A percentile compares a stretch with the other conserved stretches of the same genome.
phyloP scores from a whole-genome alignment of 176 grass and related monocot species.

The Musa troglodytarum region DNA sequence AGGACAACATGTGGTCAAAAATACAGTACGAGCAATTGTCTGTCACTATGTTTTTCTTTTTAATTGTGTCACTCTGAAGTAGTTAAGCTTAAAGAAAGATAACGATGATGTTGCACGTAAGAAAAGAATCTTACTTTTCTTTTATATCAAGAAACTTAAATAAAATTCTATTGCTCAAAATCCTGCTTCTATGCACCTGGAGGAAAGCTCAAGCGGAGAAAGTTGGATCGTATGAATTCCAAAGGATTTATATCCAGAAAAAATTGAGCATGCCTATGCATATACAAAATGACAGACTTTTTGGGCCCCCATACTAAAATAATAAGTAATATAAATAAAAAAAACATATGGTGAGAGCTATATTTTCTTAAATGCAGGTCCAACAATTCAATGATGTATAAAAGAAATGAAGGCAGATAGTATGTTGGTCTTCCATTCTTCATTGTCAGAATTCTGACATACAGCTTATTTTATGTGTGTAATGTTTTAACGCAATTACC shows the following conservation, averaged over 20 bases:
- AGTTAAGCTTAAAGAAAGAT: background rate
- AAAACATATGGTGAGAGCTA: background rate
- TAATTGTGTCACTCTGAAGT: background rate
- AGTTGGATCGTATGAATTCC: background rate
- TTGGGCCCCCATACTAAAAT: background rate
- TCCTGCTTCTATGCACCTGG: background rate
- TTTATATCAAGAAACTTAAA: background rate
- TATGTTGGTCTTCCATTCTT: background rate
- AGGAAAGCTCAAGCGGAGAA: background rate
- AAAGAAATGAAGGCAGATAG: background rate
- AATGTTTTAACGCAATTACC: constrained; percentile 28
- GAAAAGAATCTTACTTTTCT: background rate
- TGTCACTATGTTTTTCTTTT: background rate
- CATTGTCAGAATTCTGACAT: background rate
- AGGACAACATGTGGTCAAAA: constrained; percentile 10
- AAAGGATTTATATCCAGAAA: background rate
- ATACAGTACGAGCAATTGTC: background rate
- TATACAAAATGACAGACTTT: background rate
- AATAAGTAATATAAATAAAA: background rate
- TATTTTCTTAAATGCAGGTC: background rate
- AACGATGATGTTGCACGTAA: background rate
- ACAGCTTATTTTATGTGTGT: constrained; percentile 2
- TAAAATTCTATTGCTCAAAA: background rate
- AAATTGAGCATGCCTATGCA: too few species aligned
- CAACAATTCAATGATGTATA: background rate